A percentile compares a stretch with the other conserved stretches of the same genome.
Conservation (phyloP, 495 filamentous ascomycete genomes). For the Wilcoxina mikolae region DNA sequence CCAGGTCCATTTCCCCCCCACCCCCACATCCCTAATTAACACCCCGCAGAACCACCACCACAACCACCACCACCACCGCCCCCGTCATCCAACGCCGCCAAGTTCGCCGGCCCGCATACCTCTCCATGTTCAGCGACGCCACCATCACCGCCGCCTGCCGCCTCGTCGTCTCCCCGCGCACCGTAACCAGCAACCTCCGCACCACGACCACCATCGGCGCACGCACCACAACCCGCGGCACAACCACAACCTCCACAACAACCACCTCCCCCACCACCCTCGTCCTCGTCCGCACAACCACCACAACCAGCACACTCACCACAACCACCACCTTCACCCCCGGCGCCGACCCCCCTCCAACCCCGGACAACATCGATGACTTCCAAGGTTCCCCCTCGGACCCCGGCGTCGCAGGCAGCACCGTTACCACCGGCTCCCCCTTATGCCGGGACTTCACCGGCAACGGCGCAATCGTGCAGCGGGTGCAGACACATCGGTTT, state of each 20-base stretch:
- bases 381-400: background rate
- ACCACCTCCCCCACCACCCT: background rate
- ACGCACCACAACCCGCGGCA: background rate
- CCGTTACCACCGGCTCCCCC: background rate
- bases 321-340: background rate
- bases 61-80: background rate
- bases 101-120: background rate
- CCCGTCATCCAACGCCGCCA: background rate
- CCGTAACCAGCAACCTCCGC: background rate
- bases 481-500: background rate
- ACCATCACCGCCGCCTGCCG: background rate
- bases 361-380: background rate
- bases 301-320: background rate
- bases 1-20: background rate
- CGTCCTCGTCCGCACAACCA: background rate
- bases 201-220: background rate
- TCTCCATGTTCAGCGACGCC: background rate
- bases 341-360: background rate
- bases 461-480: background rate
- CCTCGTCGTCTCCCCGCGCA: background rate
- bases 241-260: background rate
- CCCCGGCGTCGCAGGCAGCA: background rate
- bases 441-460: background rate
- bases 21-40: background rate
- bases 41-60: background rate